Base-by-base conservation (phyloP, 208 protist species). In the Crithidia brevicula region DNA sequence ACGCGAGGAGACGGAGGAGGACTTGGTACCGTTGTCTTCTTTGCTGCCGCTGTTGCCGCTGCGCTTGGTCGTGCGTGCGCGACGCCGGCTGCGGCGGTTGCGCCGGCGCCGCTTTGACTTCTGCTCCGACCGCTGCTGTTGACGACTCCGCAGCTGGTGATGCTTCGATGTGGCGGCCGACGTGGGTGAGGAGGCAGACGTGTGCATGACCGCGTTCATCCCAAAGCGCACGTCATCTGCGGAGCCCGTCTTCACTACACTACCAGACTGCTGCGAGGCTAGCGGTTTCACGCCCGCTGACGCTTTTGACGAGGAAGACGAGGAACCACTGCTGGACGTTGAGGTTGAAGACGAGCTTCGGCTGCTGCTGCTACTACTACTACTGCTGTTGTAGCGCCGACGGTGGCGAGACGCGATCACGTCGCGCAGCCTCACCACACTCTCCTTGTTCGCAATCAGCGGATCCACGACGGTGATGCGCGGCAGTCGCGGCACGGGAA, bases 391-490 rank as follows among this genome's bases (percentile, higher is more conserved):
- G 20, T 54, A 64, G 43, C 64, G 67, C 7, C 50, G 58, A 8
- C 79, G 78, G 11, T 54, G 61, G 18, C 65, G 84, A n/a, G 81
- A 75, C 8, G 74, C 78, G 16, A 93, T 72, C 30, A 93, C 62
- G 28, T 88, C 77, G 51, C 81, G 74, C 36, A 96, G 81, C 34
- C 75, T 84, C 52, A 88, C 59, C 43, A 94, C 91, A 15, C 78
- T 77, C 33, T 92, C 85, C 18, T 85, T 82, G 23, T 52, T 61
- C 9, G 74, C 74, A 50, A 96, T 85, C 9, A 68, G 33, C 16
- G 77, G 75, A 61, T 96, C 87, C 11, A 87, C 49, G 59, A 96
- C 60, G 31, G 85, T 67, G 40, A 96, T 49, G n/a, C 81, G 79
- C 2, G 91, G 90, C 30, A 74, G 58, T 5, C 59, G 67, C 23